Base-by-base conservation (phyloP, 2,329 filamentous ascomycete genomes). In the Lachnellula subtilissima region DNA sequence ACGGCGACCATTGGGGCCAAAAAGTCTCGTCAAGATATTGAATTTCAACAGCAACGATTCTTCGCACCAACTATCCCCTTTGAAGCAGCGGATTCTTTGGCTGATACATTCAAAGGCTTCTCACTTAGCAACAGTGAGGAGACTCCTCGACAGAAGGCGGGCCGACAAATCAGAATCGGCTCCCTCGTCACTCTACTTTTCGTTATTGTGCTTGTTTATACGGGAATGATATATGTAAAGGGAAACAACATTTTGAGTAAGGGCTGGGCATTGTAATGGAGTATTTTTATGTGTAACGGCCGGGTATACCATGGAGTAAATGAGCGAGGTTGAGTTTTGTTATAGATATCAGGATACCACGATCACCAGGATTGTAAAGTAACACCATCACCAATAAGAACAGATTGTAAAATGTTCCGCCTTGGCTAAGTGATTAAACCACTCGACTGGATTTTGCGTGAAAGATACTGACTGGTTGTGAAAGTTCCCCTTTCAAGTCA, bases 1-100 rank as follows among this genome's bases (percentile, higher is more conserved):
- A 45, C 36, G 28, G 14, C 22, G 36, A 52, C 25, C 28, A 43
- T 32, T 28, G 14, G 37, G 14, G 17, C 15, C 14, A 46, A 14
- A 15, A 43, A 48, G 22, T 17, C 37, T 43, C 14, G 36, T 15
- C 32, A 22, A 36, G 53, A 69, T 57, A 3, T 75, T 75, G 37
- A 78, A 35, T 85, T 86, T 52, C 78, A 83, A 56, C 80, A 83
- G 50, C 64, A 55, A 37, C 61, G 53, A 45, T 66, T 66, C 53
- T 66, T 66, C 46, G 51, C 61, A 17, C 60, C 61, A n/a, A 19
- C 49, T 7, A 32, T 53, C 23, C 52, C 53, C 11, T 54, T 49
- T 14, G 58, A 64, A 42, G 56, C 35, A n/a, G 62, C 50, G 5
- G 59, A 61, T 36, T 49, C 52, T 8, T 53, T 67, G 28, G 60